Evolutionary conservation across 345 rosid genomes (phyloP).

Genomic region (Trapa incisa): DNA sequence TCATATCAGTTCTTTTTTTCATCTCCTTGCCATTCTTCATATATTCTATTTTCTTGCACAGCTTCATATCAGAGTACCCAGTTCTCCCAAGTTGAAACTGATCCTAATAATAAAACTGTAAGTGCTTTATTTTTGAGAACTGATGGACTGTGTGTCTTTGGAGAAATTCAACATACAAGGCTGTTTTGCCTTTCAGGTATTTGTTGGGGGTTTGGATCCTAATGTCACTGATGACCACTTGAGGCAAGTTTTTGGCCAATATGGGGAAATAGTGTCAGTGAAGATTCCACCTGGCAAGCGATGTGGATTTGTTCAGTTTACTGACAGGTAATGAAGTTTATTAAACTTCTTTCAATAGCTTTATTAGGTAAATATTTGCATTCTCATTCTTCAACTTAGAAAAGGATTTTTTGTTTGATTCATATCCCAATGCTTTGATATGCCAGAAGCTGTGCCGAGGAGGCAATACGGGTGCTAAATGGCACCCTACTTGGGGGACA

Average conservation of each 20-base stretch:
- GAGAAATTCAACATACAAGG: not conserved
- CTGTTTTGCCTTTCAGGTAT: constrained; percentile 35
- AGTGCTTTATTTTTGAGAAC: constrained; percentile 18
- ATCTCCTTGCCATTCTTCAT: not conserved
- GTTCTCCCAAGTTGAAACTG: constrained; percentile 48
- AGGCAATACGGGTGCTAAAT: constrained; percentile 50
- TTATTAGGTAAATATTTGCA: not conserved
- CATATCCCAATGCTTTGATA: constrained; percentile 3
- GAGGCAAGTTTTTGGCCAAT: constrained; percentile 62
- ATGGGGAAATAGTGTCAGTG: constrained; percentile 71
- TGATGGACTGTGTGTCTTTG: not conserved
- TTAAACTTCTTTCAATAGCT: not conserved
- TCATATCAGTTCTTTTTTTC: not conserved
- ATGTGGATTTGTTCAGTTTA: constrained; percentile 85
- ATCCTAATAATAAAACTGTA: constrained; percentile 90
- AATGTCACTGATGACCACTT: constrained; percentile 58
- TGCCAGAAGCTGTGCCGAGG: constrained; percentile 74
- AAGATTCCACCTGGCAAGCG: constrained; percentile 75
- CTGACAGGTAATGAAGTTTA: constrained; percentile 43
- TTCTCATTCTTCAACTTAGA: not conserved
- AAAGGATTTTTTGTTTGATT: not conserved
- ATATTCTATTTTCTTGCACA: constrained; percentile 30
- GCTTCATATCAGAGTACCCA: constrained; percentile 64
- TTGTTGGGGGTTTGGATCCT: constrained; percentile 82
- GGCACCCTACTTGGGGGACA: constrained; percentile 73